Percentiles rank a stretch among this genome's conserved stretches.
These are phyloP conservation scores for Apiospora aurea DNA, from an alignment of 2,329 filamentous ascomycete genomes.

Conservation along the genomic window DNA sequence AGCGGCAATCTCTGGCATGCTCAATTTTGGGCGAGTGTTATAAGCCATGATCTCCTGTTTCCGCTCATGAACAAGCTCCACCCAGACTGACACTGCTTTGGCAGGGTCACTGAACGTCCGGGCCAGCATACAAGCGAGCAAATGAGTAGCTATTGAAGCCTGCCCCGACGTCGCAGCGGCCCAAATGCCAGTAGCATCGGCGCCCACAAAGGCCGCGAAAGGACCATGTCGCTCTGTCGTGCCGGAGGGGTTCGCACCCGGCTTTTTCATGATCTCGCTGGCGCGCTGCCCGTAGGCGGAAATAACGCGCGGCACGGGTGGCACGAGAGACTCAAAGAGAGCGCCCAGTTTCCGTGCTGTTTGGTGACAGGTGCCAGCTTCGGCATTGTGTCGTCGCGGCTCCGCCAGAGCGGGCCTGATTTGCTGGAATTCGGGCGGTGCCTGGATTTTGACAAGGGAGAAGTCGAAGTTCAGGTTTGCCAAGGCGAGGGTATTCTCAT, in stretches of 20 bases:
- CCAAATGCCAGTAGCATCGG: slow-evolving; percentile 34
- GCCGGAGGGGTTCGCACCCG: background rate
- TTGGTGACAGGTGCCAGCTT: background rate
- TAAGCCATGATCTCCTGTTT: background rate
- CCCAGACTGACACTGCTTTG: slow-evolving; percentile 43
- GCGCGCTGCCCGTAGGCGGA: background rate
- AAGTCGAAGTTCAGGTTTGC: slow-evolving; percentile 1
- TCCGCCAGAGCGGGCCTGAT: background rate
- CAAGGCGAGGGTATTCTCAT: background rate
- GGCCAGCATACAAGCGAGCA: slow-evolving; percentile 45
- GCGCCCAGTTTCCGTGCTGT: slow-evolving; percentile 13
- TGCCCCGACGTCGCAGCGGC: slow-evolving; percentile 34
- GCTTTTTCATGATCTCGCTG: background rate
- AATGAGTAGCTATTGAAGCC: slow-evolving; percentile 40
- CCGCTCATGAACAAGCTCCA: slow-evolving; percentile 35
- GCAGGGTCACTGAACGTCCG: slow-evolving; percentile 32
- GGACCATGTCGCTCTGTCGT: slow-evolving; percentile 23
- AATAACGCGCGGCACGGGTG: background rate
- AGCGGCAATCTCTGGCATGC: background rate
- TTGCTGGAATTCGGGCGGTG: background rate
- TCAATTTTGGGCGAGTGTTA: background rate
- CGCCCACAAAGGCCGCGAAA: slow-evolving; percentile 38
- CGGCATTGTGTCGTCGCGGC: background rate
- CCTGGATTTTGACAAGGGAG: background rate
- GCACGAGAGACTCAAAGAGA: background rate